Evolutionary conservation across 768 basidiomycete species (phyloP).

Genomic region (Naganishia kalamii): DNA sequence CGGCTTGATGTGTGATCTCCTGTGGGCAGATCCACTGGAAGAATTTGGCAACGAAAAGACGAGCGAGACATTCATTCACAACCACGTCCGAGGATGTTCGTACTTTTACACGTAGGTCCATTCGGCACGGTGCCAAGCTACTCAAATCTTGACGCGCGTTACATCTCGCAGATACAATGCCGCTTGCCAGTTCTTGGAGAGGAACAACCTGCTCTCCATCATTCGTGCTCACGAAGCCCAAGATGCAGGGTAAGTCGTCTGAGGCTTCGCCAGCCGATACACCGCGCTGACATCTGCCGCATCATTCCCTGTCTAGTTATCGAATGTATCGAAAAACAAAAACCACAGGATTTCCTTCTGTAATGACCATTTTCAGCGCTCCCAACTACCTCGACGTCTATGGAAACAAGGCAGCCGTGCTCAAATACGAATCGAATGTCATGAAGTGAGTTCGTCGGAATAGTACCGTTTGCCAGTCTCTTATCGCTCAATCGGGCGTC

Average conservation of each 20-base stretch:
- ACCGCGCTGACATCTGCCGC: slow-evolving; percentile 10
- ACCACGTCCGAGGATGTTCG: slow-evolving; percentile 92
- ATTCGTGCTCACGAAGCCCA: slow-evolving; percentile 98
- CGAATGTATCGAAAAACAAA: slow-evolving; percentile 99
- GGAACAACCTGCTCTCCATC: slow-evolving; percentile 92
- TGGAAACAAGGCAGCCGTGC: slow-evolving; percentile 96
- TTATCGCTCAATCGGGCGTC: background rate
- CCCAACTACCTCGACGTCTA: slow-evolving; percentile 98
- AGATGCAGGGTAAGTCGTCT: slow-evolving; percentile 74
- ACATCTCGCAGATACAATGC: slow-evolving; percentile 76
- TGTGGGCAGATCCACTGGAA: slow-evolving; percentile 97
- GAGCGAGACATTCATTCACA: slow-evolving; percentile 83
- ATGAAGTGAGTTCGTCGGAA: slow-evolving; percentile 59
- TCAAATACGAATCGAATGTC: slow-evolving; percentile 98
- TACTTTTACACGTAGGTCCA: slow-evolving; percentile 85
- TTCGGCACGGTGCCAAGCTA: background rate
- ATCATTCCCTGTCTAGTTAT: slow-evolving; percentile 54
- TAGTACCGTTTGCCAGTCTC: no score
- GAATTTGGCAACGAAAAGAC: slow-evolving; percentile 94
- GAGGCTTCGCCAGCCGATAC: slow-evolving; percentile 6
- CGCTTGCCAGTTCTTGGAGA: slow-evolving; percentile 92
- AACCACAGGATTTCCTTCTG: slow-evolving; percentile 94
- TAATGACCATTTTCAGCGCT: slow-evolving; percentile 99
- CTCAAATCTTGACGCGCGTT: background rate
- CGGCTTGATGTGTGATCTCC: slow-evolving; percentile 95